A percentile compares a stretch with the other conserved stretches of the same genome.
Evolutionary conservation across 495 filamentous ascomycete species (phyloP).

Genomic region (Neurospora sp.): DNA sequence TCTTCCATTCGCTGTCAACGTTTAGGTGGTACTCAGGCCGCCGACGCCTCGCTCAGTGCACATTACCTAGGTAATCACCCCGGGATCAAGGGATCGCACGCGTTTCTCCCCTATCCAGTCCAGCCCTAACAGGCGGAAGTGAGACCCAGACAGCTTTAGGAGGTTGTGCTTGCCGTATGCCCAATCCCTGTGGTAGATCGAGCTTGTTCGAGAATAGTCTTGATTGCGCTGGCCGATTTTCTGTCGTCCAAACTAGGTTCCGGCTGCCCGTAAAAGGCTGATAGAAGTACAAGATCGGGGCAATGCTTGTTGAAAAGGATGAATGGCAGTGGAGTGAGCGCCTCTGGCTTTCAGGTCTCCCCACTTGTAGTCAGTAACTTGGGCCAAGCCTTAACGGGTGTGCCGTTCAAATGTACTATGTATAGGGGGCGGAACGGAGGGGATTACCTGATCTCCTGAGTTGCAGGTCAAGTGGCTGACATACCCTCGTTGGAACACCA

Average conservation of each 20-base stretch:
- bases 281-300: neutral
- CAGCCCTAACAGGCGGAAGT: neutral
- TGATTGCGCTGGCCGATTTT: neutral
- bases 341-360: neutral
- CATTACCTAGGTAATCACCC: neutral
- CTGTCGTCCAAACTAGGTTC: neutral
- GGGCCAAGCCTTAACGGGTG: neutral
- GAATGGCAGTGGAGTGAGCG: neutral
- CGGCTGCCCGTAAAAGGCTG: neutral
- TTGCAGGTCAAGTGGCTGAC: neutral
- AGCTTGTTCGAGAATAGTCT: neutral
- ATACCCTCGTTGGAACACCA: neutral
- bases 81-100: neutral
- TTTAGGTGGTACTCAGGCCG: neutral
- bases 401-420: neutral
- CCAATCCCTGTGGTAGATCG: neutral
- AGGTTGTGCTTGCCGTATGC: neutral
- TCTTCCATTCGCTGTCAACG: neutral
- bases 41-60: neutral
- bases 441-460: neutral
- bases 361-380: neutral
- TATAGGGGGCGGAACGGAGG: neutral
- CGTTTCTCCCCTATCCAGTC: neutral
- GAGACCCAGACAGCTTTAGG: neutral
- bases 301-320: neutral